Percentiles rank a stretch among this genome's conserved stretches.
Conservation (phyloP, 176 grass and related monocot species). For the Sorghum bicolor region Sorghum_bicolor_NCBIv3 NC_012878.2:57025001-57025500, state of each 20-base stretch:
- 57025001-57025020: not conserved
- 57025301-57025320: not conserved
- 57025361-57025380: not conserved
- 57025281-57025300: not conserved
- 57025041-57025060: not conserved
- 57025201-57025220: not conserved
- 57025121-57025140: not conserved
- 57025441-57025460: not conserved
- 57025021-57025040: not conserved
- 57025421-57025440: constrained; percentile 3
- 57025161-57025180: not conserved
- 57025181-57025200: not conserved
- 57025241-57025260: not conserved
- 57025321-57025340: not conserved
- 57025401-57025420: not conserved
- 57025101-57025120: not conserved
- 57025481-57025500: not conserved
- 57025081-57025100: not conserved
- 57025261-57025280: not conserved
- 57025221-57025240: not conserved
- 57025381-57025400: too few relatives aligned
- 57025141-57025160: not conserved
- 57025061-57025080: not conserved
- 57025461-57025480: not conserved
- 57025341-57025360: not conserved